phyloP scores from a whole-genome alignment of 257 asterid genomes.

The Gentiana macrophylla region DNA sequence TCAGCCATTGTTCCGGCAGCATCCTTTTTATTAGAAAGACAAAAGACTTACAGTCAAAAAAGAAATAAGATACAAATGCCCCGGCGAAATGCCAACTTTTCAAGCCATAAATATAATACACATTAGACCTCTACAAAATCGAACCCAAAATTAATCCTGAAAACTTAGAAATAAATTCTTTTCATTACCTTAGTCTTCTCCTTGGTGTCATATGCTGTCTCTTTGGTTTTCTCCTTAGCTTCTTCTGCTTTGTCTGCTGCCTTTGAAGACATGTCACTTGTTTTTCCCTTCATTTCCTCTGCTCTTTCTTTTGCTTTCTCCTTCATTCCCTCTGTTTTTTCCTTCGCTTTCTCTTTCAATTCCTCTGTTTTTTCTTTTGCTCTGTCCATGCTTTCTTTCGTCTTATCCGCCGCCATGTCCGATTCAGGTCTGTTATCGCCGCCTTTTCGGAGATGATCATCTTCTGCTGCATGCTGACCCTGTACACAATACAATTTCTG shows the following conservation, averaged over 20 bases:
- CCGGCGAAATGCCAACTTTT: no score
- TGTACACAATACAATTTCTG: not conserved
- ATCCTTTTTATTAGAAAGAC: constrained; percentile 7
- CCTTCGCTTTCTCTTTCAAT: constrained; percentile 18
- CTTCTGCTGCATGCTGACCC: constrained; percentile 37
- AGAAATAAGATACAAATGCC: no score
- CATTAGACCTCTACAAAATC: no score
- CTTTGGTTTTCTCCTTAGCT: constrained; percentile 5
- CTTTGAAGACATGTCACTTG: constrained; percentile 8
- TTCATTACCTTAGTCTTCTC: constrained; percentile 22
- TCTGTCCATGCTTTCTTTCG: constrained; percentile 16
- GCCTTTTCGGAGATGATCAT: constrained; percentile 15
- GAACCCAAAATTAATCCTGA: no score
- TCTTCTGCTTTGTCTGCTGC: constrained; percentile 17
- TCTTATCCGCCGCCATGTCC: constrained; percentile 8
- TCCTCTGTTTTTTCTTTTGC: constrained; percentile 18
- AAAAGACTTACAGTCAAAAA: no score
- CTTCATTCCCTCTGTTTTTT: constrained; percentile 28
- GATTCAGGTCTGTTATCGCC: constrained; percentile 16
- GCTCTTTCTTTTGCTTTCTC: constrained; percentile 22
- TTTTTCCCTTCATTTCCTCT: constrained; percentile 18
- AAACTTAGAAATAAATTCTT: no score
- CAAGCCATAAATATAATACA: no score
- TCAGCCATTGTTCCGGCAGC: constrained; percentile 25
- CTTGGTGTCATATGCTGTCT: constrained; percentile 20